phyloP scores from a whole-genome alignment of 306 rosid species.

The Inga oerstediana region DNA sequence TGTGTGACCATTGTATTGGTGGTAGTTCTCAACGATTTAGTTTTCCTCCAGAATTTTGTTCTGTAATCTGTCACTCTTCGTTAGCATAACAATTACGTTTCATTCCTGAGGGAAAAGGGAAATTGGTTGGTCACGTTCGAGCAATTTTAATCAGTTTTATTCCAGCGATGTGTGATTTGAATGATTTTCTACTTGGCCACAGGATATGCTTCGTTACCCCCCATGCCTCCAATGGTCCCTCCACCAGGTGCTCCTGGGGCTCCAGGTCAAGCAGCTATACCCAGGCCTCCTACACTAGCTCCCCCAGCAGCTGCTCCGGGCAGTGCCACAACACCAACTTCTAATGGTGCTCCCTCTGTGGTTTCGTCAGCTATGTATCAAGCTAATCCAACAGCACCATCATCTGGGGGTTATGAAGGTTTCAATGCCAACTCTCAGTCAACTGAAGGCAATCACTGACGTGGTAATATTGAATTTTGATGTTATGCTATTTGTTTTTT shows the following conservation, averaged over 20 bases:
- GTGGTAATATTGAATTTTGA: slow-evolving; percentile 16
- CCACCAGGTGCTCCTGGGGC: slow-evolving; percentile 53
- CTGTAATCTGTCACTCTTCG: neutral
- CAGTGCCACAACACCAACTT: slow-evolving; percentile 41
- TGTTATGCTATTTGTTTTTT: neutral
- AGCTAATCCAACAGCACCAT: slow-evolving; percentile 38
- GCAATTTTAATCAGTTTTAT: slow-evolving; percentile 7
- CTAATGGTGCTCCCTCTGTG: slow-evolving; percentile 50
- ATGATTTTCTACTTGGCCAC: slow-evolving; percentile 17
- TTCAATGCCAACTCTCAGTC: slow-evolving; percentile 49
- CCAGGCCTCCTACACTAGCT: slow-evolving; percentile 50
- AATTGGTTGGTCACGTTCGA: slow-evolving; percentile 10
- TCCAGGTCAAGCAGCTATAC: slow-evolving; percentile 42
- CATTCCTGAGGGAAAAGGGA: slow-evolving; percentile 5
- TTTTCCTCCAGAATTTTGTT: neutral
- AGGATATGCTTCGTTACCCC: slow-evolving; percentile 45
- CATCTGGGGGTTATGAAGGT: slow-evolving; percentile 48
- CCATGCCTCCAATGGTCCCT: slow-evolving; percentile 47
- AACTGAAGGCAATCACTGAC: slow-evolving; percentile 45
- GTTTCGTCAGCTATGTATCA: slow-evolving; percentile 48
- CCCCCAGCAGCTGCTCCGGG: slow-evolving; percentile 50
- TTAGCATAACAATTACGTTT: slow-evolving; percentile 19
- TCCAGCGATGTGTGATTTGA: slow-evolving; percentile 14
- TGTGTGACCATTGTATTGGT: neutral
- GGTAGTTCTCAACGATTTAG: neutral